These are phyloP conservation scores for Fusarium dlaminii DNA, from an alignment of 2,329 filamentous ascomycete species.

Conservation along the genomic window DNA sequence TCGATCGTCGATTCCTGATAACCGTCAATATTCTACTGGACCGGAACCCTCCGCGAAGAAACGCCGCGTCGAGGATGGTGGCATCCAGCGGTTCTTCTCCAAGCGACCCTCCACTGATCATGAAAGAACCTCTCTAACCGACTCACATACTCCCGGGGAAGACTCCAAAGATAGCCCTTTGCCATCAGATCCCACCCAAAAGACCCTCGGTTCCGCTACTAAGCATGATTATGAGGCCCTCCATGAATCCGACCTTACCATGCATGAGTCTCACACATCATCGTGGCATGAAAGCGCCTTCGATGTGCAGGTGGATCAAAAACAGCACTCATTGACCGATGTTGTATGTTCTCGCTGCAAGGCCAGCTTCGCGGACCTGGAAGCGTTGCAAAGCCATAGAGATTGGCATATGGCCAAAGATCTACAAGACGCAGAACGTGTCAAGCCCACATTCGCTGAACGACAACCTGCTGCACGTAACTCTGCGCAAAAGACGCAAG, in stretches of 20 bases:
- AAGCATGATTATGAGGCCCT: constrained; percentile 20
- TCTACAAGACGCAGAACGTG: constrained; percentile 73
- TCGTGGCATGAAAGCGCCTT: constrained; percentile 6
- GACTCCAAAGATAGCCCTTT: neutral
- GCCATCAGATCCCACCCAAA: neutral
- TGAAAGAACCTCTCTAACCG: constrained; percentile 40
- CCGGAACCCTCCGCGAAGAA: constrained; percentile 44
- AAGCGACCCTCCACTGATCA: constrained; percentile 47
- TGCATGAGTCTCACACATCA: constrained; percentile 18
- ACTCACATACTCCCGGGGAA: constrained; percentile 8
- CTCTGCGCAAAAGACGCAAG: constrained; percentile 43
- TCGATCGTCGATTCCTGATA: constrained; percentile 35
- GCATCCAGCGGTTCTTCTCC: constrained; percentile 68
- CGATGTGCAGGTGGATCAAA: constrained; percentile 32
- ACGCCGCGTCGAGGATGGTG: constrained; percentile 54
- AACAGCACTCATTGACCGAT: constrained; percentile 49
- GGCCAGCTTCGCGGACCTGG: constrained; percentile 63
- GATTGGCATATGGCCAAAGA: constrained; percentile 97
- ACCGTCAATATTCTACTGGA: constrained; percentile 30
- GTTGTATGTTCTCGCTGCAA: constrained; percentile 73
- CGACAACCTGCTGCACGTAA: constrained; percentile 47
- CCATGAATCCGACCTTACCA: constrained; percentile 23
- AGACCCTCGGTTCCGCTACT: constrained; percentile 16
- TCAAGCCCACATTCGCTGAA: constrained; percentile 56
- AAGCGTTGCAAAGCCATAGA: constrained; percentile 77